Evolutionary conservation across 2,329 filamentous ascomycete genomes (phyloP).

Genomic region (Pseudogymnoascus sp.): DNA sequence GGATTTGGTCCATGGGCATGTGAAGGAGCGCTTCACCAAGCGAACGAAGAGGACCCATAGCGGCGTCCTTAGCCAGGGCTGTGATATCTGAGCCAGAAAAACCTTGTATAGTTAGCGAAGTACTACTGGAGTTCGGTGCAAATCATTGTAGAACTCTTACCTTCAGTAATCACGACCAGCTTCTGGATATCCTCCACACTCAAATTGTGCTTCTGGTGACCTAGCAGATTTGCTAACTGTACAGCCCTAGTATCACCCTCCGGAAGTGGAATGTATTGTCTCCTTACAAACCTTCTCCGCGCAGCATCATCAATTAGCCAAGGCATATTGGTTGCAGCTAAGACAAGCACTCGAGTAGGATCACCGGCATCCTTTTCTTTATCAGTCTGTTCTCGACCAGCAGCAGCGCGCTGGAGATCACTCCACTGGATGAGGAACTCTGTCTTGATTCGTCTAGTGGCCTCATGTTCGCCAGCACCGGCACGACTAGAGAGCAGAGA

Average conservation of each 20-base stretch:
- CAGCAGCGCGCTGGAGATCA: conserved; percentile 83
- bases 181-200: conserved; percentile 60
- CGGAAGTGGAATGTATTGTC: conserved; percentile 92
- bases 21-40: conserved; percentile 81
- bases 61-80: conserved; percentile 90
- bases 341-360: conserved; percentile 78
- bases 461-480: conserved; percentile 81
- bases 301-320: conserved; percentile 98
- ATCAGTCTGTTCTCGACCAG: conserved; percentile 63
- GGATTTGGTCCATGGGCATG: conserved; percentile 90
- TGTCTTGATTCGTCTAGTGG: conserved; percentile 88
- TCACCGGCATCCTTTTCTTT: conserved; percentile 67
- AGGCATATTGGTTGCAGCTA: conserved; percentile 90
- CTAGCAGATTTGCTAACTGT: conserved; percentile 71
- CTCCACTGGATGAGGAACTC: conserved; percentile 98
- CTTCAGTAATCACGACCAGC: conserved; percentile 75
- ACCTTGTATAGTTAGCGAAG: conserved; percentile 42
- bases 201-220: conserved; percentile 79
- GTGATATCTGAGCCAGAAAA: conserved; percentile 97
- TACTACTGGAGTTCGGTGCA: neutral
- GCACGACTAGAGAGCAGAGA: conserved; percentile 79
- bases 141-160: conserved; percentile 39
- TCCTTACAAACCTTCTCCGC: conserved; percentile 76
- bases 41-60: conserved; percentile 89
- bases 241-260: conserved; percentile 71